These are phyloP conservation scores for Mycogone perniciosa DNA, from an alignment of 2,329 filamentous ascomycete species.

Conservation along the genomic window DNA sequence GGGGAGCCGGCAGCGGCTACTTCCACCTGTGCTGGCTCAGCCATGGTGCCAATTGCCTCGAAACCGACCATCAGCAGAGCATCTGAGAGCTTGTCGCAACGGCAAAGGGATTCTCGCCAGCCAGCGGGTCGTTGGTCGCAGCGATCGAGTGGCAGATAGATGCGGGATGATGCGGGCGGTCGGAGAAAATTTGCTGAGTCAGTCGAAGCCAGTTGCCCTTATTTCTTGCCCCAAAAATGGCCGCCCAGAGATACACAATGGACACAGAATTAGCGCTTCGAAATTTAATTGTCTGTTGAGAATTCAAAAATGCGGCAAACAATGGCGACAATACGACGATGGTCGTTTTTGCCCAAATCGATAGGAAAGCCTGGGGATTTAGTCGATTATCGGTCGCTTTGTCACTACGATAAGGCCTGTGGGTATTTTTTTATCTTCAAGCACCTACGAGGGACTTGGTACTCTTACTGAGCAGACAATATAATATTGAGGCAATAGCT, in stretches of 20 bases:
- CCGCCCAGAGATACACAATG: conserved; percentile 34
- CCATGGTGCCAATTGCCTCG: conserved; percentile 32
- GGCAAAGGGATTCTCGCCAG: conserved; percentile 14
- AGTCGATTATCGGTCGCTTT: no score
- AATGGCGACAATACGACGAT: conserved; percentile 5
- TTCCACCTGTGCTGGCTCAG: conserved; percentile 34
- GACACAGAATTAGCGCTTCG: conserved; percentile 18
- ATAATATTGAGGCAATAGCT: neutral
- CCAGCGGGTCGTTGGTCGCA: conserved; percentile 5
- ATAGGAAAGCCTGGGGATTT: no score
- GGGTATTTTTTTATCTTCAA: neutral
- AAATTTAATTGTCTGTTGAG: conserved; percentile 13
- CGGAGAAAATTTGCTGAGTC: conserved; percentile 39
- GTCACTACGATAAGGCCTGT: neutral
- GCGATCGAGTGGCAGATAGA: conserved; percentile 12
- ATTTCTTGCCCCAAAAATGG: conserved; percentile 35
- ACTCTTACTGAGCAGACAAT: no score
- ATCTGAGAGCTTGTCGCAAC: conserved; percentile 18
- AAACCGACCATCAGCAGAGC: conserved; percentile 19
- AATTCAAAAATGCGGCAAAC: conserved; percentile 14
- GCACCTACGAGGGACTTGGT: no score
- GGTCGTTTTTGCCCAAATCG: no score
- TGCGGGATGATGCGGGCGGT: conserved; percentile 26
- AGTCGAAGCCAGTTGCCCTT: conserved; percentile 31
- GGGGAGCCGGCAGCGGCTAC: conserved; percentile 29